Evolutionary conservation across 2,329 filamentous ascomycete species (phyloP), one percentile per base, ranked within the genome.

Genomic region (Ophiostoma piceae): DNA sequence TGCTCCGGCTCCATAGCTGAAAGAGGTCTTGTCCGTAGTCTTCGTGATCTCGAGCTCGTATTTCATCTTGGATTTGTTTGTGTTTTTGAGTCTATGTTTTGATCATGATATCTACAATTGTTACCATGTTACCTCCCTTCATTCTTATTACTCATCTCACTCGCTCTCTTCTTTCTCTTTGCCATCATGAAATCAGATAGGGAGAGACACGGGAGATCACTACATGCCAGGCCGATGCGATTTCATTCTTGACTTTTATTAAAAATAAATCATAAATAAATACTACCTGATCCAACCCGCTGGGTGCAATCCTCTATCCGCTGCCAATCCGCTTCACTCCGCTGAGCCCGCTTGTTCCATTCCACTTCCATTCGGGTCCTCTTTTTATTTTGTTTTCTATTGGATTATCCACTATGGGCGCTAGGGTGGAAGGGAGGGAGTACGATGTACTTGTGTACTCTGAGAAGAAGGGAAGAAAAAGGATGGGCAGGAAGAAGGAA

Each of bases 351-450:
- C 60, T n/a, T 64, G 60, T 64, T 39, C 62, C 62, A 65, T 65
- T 65, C 62, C 35, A 62, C 57, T 39, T 65, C 29, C 29, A 35
- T 64, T n/a, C 16, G 60, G 60, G 8, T 64, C 60, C 60, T 64
- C 35, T 39, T 65, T 39, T 65, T 65, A 65, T 65, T 65, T 65
- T 65, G 62, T 39, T 65, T 65, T 65, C 62, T 65, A 65, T 65
- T 65, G 32, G 57, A 16, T 14, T 65, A 35, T 41, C 62, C 62
- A 65, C 62, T 5, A 39, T 39, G 32, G 60, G 32, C 29, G 12
- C 32, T 22, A 65, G 62, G 60, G 29, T 19, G 4, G 29, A 37
- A 37, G 60, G 60, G 29, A 65, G 60, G 2, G 26, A 29, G 2
- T 29, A 29, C 26, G 26, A 29, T 29, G 26, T 35, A 35, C 35